Percentiles rank a stretch among this genome's conserved stretches.
Conservation (phyloP, 306 rosid genomes). For the Styphnolobium japonicum region DNA sequence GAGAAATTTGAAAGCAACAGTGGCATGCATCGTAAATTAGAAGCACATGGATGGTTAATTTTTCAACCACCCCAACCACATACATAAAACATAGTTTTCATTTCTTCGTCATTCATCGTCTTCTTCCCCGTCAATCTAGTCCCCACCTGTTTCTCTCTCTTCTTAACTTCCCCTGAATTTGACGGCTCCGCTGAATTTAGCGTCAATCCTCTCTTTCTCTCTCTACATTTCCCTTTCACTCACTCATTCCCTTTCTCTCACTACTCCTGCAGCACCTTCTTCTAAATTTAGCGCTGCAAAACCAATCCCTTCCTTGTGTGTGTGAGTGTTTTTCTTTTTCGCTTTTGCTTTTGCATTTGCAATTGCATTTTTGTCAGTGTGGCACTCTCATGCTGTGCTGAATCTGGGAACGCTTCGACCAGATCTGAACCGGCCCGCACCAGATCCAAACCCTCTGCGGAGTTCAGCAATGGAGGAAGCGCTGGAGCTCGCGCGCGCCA, state of each 20-base stretch:
- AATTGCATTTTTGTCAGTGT: neutral
- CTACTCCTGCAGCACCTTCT: neutral
- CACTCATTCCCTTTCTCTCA: conserved; percentile 8
- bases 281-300: neutral
- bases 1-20: neutral
- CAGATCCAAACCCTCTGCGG: conserved; percentile 33
- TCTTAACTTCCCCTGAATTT: neutral
- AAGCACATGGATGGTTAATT: conserved; percentile 21
- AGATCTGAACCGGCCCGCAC: conserved; percentile 38
- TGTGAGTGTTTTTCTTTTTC: no score
- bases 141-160: neutral
- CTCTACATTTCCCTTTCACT: conserved; percentile 12
- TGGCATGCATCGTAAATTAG: conserved; percentile 7
- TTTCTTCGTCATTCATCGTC: conserved; percentile 13
- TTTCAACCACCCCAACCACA: conserved; percentile 15
- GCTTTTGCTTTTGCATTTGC: neutral
- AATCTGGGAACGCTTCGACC: neutral
- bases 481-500: conserved; percentile 87
- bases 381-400: neutral
- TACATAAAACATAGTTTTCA: conserved; percentile 7
- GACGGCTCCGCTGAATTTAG: conserved; percentile 18
- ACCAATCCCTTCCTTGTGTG: no score
- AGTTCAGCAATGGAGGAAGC: conserved; percentile 82
- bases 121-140: conserved; percentile 9
- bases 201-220: neutral